Percentiles rank a stretch among this genome's conserved stretches.
phyloP scores from a whole-genome alignment of 2,329 filamentous ascomycete genomes.

The Scytalidium sp. region DNA sequence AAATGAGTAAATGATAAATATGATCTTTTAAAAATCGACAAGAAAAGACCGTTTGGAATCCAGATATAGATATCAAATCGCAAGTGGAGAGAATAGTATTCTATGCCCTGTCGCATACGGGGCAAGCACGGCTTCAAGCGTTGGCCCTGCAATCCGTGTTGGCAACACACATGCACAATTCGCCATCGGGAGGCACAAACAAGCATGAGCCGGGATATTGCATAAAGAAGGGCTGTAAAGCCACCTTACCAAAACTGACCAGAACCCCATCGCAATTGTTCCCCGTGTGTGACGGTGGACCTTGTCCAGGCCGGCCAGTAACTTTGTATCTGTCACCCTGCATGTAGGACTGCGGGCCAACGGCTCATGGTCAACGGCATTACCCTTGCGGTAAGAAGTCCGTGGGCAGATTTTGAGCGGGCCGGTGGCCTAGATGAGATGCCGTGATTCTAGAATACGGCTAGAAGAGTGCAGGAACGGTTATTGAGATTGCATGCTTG shows the following conservation, averaged over 20 bases:
- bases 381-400: neutral
- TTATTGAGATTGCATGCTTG: neutral
- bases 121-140: neutral
- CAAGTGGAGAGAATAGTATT: neutral
- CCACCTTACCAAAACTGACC: neutral
- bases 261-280: neutral
- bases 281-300: neutral
- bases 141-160: neutral
- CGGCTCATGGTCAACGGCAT: neutral
- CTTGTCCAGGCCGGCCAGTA: neutral
- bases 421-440: neutral
- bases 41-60: neutral
- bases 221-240: neutral
- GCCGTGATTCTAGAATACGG: neutral
- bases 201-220: neutral
- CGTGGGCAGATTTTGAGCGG: neutral
- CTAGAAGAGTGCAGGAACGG: neutral
- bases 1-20: neutral
- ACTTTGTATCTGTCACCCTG: neutral
- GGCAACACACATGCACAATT: slow-evolving; percentile 1
- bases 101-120: slow-evolving; percentile 1
- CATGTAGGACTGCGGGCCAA: neutral
- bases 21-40: neutral
- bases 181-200: neutral
- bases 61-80: neutral